A percentile compares a stretch with the other conserved stretches of the same genome.
Conservation (phyloP, 768 basidiomycete species). For the Naganishia onofrii region DNA sequence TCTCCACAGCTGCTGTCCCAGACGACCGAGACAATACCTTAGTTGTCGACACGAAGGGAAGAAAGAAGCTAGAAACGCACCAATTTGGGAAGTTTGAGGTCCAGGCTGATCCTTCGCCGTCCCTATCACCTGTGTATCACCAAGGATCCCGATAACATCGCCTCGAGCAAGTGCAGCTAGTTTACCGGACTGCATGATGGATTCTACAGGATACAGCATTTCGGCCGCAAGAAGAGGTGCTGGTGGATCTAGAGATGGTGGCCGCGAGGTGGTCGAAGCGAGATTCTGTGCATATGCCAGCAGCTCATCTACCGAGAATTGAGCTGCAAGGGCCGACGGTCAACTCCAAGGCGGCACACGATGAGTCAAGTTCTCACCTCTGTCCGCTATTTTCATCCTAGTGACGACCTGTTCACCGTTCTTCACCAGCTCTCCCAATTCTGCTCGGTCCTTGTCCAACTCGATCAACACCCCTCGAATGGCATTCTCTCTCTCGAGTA, state of each 20-base stretch:
- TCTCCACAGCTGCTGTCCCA: background rate
- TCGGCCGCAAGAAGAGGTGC: constrained; percentile 5
- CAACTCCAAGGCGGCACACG: background rate
- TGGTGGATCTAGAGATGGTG: constrained; percentile 4
- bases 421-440: constrained; percentile 28
- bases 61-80: background rate
- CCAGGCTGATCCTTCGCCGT: constrained; percentile 5
- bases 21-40: background rate
- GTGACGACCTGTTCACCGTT: constrained; percentile 69
- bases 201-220: constrained; percentile 22
- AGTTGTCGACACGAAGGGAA: background rate
- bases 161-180: constrained; percentile 21
- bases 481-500: constrained; percentile 16
- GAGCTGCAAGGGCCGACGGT: constrained; percentile 2
- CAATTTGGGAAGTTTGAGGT: too few species aligned
- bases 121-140: constrained; percentile 22
- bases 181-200: constrained; percentile 24
- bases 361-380: constrained; percentile 8
- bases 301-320: constrained; percentile 18
- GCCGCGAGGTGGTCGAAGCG: constrained; percentile 25
- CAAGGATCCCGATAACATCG: constrained; percentile 21
- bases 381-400: constrained; percentile 34
- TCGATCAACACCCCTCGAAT: constrained; percentile 16
- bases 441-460: constrained; percentile 8
- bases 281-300: constrained; percentile 20